A percentile compares a stretch with the other conserved stretches of the same genome.
Conservation (phyloP, 192 early-diverging fungal genomes). For the Linnemannia zychae region DNA sequence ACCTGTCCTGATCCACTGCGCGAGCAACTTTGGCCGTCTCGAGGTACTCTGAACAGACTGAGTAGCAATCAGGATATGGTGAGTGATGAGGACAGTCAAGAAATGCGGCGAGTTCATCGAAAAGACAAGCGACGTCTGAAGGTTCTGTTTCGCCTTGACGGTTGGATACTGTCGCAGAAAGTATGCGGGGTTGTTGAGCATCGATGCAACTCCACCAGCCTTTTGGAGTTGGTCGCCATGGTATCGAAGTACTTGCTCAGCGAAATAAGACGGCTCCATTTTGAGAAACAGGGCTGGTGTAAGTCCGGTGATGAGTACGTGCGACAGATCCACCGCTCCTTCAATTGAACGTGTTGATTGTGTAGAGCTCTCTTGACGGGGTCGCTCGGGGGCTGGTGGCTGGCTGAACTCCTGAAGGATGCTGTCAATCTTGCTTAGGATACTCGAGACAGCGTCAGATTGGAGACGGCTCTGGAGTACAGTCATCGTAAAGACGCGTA, state of each 20-base stretch:
- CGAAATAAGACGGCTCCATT: slow-evolving; percentile 70
- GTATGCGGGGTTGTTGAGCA: slow-evolving; percentile 35
- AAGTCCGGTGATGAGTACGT: slow-evolving; percentile 70
- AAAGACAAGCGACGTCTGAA: slow-evolving; percentile 55
- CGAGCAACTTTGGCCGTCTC: slow-evolving; percentile 66
- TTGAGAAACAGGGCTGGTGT: slow-evolving; percentile 73
- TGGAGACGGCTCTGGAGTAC: slow-evolving; percentile 8
- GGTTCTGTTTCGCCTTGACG: slow-evolving; percentile 21
- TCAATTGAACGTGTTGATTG: not conserved
- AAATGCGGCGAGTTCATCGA: slow-evolving; percentile 76
- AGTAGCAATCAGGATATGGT: slow-evolving; percentile 72
- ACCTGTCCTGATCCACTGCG: slow-evolving; percentile 80
- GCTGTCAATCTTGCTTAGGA: slow-evolving; percentile 4
- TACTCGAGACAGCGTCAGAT: not conserved
- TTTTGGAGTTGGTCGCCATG: slow-evolving; percentile 59
- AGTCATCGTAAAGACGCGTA: slow-evolving; percentile 12
- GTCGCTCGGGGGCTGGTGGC: not conserved
- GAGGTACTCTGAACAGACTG: slow-evolving; percentile 64
- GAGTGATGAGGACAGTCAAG: slow-evolving; percentile 74
- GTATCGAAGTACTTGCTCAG: slow-evolving; percentile 78
- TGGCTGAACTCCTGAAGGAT: not conserved
- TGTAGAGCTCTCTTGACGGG: not conserved
- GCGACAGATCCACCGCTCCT: slow-evolving; percentile 59
- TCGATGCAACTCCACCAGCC: not conserved
- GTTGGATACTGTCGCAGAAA: slow-evolving; percentile 58